Evolutionary conservation across 306 rosid species (phyloP).

Genomic region (Citrullus amarus): DNA sequence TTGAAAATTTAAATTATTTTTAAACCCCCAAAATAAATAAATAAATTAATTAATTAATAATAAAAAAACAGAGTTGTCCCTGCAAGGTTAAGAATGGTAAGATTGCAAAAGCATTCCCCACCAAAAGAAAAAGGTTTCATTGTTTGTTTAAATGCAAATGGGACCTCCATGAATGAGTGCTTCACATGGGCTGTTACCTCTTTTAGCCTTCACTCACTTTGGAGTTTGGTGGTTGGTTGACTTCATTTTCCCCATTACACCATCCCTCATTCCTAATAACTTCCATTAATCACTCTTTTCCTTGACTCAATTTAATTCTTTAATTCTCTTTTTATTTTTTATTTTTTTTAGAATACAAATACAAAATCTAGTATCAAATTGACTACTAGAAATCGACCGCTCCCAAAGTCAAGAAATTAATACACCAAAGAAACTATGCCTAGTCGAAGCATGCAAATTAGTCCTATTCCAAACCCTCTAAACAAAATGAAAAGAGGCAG

Average conservation of each 20-base stretch:
- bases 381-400: too few relatives aligned
- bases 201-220: slow-evolving; percentile 1
- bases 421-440: too few relatives aligned
- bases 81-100: neutral
- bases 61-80: neutral
- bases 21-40: neutral
- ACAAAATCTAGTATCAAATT: too few relatives aligned
- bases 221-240: slow-evolving; percentile 10
- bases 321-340: too few relatives aligned
- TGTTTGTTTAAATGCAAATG: slow-evolving; percentile 3
- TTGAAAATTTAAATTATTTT: neutral
- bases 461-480: too few relatives aligned
- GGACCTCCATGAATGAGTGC: slow-evolving; percentile 11
- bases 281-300: neutral
- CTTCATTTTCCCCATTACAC: neutral
- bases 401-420: too few relatives aligned
- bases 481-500: too few relatives aligned
- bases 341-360: too few relatives aligned
- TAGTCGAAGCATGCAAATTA: too few relatives aligned
- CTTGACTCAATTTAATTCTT: neutral
- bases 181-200: slow-evolving; percentile 6
- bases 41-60: too few relatives aligned
- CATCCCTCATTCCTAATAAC: neutral
- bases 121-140: neutral
- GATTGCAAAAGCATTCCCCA: neutral